These are phyloP conservation scores for Chrysanthemum lavandulifolium DNA, from an alignment of 129 eudicot genomes.

Conservation along the genomic window DNA sequence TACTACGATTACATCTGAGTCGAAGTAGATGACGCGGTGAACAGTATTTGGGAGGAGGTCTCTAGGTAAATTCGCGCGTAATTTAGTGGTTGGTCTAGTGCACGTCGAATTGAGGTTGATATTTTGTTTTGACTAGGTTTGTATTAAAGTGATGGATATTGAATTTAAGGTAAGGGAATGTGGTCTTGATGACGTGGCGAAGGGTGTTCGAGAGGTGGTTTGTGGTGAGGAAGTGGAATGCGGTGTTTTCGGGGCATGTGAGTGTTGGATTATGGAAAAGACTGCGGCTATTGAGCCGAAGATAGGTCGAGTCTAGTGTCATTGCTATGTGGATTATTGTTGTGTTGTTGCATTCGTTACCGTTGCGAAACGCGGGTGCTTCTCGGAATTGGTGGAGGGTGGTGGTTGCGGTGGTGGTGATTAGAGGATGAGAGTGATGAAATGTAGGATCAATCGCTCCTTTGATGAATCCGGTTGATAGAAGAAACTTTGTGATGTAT, in stretches of 20 bases:
- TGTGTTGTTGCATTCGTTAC: constrained; percentile 42
- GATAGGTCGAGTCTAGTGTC: constrained; percentile 88
- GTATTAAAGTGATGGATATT: constrained; percentile 69
- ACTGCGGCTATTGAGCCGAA: constrained; percentile 94
- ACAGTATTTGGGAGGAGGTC: constrained; percentile 63
- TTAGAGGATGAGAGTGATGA: constrained; percentile 6
- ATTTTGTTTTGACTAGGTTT: constrained; percentile 59
- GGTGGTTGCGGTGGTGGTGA: constrained; percentile 7
- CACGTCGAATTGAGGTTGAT: constrained; percentile 82
- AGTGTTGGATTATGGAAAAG: constrained; percentile 78
- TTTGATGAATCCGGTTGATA: too few species aligned
- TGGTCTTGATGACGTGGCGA: constrained; percentile 48
- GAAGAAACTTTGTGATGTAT: too few species aligned
- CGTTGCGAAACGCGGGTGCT: constrained; percentile 90
- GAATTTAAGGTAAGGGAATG: constrained; percentile 79
- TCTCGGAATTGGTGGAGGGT: constrained; percentile 45
- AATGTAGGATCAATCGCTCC: too few species aligned
- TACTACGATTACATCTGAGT: constrained; percentile 81
- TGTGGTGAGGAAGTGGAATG: constrained; percentile 76
- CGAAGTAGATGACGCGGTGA: constrained; percentile 80
- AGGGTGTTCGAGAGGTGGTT: constrained; percentile 47
- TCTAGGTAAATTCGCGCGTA: constrained; percentile 85
- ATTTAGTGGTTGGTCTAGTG: constrained; percentile 90
- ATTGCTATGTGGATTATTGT: constrained; percentile 68
- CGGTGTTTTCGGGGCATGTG: constrained; percentile 79